These are phyloP conservation scores for Phragmites australis DNA, from an alignment of 176 grass and related monocot species.

Conservation along the genomic window DNA sequence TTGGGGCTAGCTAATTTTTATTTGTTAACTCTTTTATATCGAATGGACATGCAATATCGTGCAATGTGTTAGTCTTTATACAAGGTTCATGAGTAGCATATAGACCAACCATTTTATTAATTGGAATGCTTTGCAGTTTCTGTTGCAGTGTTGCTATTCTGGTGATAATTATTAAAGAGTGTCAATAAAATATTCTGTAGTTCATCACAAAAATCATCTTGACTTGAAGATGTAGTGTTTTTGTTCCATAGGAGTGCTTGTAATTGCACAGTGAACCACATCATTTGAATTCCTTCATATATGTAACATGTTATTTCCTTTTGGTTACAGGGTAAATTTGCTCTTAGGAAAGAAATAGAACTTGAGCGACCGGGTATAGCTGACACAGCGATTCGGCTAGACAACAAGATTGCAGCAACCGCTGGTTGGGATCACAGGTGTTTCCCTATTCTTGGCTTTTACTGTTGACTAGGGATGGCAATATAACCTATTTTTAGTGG, in stretches of 20 bases:
- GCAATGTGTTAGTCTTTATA: not conserved
- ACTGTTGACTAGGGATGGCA: not conserved
- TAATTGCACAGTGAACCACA: not conserved
- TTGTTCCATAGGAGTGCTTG: not conserved
- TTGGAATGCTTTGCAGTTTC: not conserved
- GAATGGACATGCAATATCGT: constrained; percentile 7
- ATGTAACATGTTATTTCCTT: constrained; percentile 24
- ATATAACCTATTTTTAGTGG: not conserved
- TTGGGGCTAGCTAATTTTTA: not conserved
- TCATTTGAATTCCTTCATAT: not conserved
- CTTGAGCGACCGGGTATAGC: constrained; percentile 70
- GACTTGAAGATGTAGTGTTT: not conserved
- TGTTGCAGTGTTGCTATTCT: not conserved
- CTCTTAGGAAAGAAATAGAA: constrained; percentile 77
- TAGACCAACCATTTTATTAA: not conserved
- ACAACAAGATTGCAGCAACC: constrained; percentile 83
- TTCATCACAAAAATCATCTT: constrained; percentile 1
- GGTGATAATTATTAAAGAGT: not conserved
- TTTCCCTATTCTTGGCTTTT: constrained; percentile 30
- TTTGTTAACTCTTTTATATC: constrained; percentile 2
- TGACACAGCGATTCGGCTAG: constrained; percentile 64
- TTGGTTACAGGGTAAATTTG: constrained; percentile 53
- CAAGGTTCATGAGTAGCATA: not conserved
- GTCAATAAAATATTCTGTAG: not conserved
- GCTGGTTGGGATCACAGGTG: constrained; percentile 98